Base-by-base conservation (phyloP, 352 stramenopile genomes). In the Pythium sp. region DNA sequence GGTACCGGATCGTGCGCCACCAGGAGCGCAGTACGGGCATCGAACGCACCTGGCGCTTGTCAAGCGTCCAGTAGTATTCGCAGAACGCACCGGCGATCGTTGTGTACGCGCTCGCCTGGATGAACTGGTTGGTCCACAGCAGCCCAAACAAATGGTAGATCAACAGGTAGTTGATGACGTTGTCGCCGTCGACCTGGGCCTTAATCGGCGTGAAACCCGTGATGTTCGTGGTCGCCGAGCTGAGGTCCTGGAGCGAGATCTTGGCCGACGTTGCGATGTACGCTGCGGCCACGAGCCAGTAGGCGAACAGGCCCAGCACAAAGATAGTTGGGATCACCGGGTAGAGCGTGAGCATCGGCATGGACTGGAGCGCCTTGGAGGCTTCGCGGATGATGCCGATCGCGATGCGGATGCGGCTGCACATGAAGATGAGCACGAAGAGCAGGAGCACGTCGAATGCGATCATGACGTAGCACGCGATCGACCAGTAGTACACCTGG, bases 111-210 rank as follows among this genome's bases (percentile, higher is more conserved):
- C 86, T 72, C 0, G 84, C 87, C 49, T 91, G 82, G 71, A 97
- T 87, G 68, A 97, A 92, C 74, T 95, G 85, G 61, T 75, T 90
- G 15, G 89, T 95, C 91, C 91, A 97, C 28, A 96, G 75, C 56
- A 91, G 55, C 0, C 84, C 85, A 53, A 93, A 97, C 58, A 93
- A 72, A 71, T 96, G 88, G 69, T 95, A 95, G 55, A 92, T 81
- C 67, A 96, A 76, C 46, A 91, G 66, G 67, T 92, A 88, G 79
- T 92, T 87, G 73, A 91, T 74, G 26, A 86, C 82, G 62, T 84
- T 69, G 67, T 91, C 64, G n/a, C 91, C 78, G 22, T 76, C 53
- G 34, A 92, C 68, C 51, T 88, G 67, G 5, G 78, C 78, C 7
- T 62, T 65, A 9, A 83, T 70, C 9, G 74, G 61, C 5, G 64